phyloP scores from a whole-genome alignment of 441 rosid species.

The Croton laevigatus region DNA sequence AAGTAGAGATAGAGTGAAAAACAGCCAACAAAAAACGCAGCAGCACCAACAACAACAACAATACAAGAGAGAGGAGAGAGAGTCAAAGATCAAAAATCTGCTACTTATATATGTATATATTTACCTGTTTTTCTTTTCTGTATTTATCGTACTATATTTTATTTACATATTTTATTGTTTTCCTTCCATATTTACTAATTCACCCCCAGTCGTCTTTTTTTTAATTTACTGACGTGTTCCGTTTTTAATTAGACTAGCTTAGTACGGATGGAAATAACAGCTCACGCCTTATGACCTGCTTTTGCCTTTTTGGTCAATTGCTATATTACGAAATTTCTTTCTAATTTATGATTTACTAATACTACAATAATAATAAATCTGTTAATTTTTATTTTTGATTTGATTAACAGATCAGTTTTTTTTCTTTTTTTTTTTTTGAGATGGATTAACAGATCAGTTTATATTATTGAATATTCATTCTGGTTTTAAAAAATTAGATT shows the following conservation, averaged over 20 bases:
- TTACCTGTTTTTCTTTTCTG: not conserved
- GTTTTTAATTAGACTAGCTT: not conserved
- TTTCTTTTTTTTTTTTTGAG: too few species aligned
- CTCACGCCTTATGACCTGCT: not conserved
- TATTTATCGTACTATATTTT: not conserved
- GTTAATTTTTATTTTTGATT: too few species aligned
- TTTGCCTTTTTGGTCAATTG: not conserved
- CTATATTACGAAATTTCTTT: too few species aligned
- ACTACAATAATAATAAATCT: too few species aligned
- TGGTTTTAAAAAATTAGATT: too few species aligned
- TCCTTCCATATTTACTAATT: not conserved
- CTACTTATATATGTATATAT: not conserved
- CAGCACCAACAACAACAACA: not conserved
- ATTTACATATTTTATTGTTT: constrained; percentile 7
- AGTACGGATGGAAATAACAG: not conserved
- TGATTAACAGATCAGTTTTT: too few species aligned
- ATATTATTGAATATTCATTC: too few species aligned
- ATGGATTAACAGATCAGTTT: too few species aligned
- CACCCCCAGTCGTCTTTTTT: not conserved
- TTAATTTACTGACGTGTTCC: constrained; percentile 1
- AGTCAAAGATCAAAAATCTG: not conserved
- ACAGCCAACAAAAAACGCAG: not conserved
- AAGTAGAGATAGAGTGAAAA: constrained; percentile 1
- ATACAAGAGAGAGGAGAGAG: not conserved
- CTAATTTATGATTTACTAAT: too few species aligned